Percentiles rank a stretch among this genome's conserved stretches.
Conservation (phyloP, 768 basidiomycete genomes). For the Lyophyllum atratum region DNA sequence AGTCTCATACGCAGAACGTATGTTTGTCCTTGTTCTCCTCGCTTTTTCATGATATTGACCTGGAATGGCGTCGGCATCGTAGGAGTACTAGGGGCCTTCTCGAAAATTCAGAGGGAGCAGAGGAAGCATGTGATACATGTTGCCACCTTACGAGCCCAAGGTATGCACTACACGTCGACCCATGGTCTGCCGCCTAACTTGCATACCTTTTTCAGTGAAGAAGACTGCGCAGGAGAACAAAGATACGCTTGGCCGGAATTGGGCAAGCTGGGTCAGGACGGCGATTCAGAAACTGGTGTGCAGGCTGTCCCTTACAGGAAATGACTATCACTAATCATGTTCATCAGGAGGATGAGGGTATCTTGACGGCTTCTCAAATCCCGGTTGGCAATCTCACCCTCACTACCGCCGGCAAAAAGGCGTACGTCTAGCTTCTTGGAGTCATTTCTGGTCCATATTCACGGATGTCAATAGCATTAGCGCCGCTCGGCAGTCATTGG, state of each 20-base stretch:
- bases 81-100: slow-evolving; percentile 52
- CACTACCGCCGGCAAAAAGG: slow-evolving; percentile 46
- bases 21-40: slow-evolving; percentile 15
- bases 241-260: slow-evolving; percentile 49
- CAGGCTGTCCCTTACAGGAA: neutral
- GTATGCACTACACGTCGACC: slow-evolving; percentile 21
- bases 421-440: slow-evolving; percentile 40
- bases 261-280: slow-evolving; percentile 49
- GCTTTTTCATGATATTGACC: neutral
- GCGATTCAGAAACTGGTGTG: slow-evolving; percentile 47
- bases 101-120: slow-evolving; percentile 44
- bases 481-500: slow-evolving; percentile 33
- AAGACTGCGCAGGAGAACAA: slow-evolving; percentile 44
- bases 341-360: slow-evolving; percentile 43
- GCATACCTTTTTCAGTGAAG: slow-evolving; percentile 34
- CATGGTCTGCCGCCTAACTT: neutral
- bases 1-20: slow-evolving; percentile 43
- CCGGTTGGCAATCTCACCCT: slow-evolving; percentile 36
- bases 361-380: slow-evolving; percentile 36
- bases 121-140: slow-evolving; percentile 45
- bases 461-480: slow-evolving; percentile 25
- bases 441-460: neutral
- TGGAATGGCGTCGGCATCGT: slow-evolving; percentile 4
- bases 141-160: slow-evolving; percentile 48
- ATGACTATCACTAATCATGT: neutral